Evolutionary conservation across 2,329 filamentous ascomycete species (phyloP).

Genomic region (Dactylellina leptospora): DNA sequence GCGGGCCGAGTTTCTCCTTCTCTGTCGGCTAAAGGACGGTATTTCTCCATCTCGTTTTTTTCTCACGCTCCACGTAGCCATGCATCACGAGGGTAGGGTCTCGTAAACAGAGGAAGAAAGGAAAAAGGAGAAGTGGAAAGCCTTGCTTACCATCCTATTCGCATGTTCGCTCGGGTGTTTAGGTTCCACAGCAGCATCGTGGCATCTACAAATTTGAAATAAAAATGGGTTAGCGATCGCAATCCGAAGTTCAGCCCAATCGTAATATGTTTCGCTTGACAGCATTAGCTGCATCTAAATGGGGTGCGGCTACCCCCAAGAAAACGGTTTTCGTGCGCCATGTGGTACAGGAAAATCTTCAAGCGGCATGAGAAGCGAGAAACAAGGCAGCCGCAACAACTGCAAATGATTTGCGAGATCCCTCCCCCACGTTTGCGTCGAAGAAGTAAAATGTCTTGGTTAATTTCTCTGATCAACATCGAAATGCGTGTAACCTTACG

Average conservation of each 20-base stretch:
- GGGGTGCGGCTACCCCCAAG: slow-evolving; percentile 18
- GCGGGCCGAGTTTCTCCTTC: slow-evolving; percentile 41
- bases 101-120: slow-evolving; percentile 18
- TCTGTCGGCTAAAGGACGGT: slow-evolving; percentile 40
- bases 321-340: neutral
- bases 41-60: slow-evolving; percentile 23
- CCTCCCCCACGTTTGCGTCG: slow-evolving; percentile 32
- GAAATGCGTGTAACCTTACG: slow-evolving; percentile 28
- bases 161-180: slow-evolving; percentile 79
- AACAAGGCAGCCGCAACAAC: slow-evolving; percentile 46
- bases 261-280: slow-evolving; percentile 21
- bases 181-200: slow-evolving; percentile 70
- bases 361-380: slow-evolving; percentile 50
- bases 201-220: slow-evolving; percentile 67
- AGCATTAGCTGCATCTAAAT: slow-evolving; percentile 28
- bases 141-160: slow-evolving; percentile 70
- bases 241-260: slow-evolving; percentile 13
- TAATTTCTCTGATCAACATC: slow-evolving; percentile 25
- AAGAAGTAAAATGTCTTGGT: slow-evolving; percentile 1
- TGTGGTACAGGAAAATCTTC: slow-evolving; percentile 40
- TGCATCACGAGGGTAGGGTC: slow-evolving; percentile 33
- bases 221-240: slow-evolving; percentile 7
- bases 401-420: slow-evolving; percentile 9
- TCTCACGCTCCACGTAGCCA: neutral
- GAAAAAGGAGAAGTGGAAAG: neutral